phyloP scores from a whole-genome alignment of 495 filamentous ascomycete genomes.

The Lophiostoma macrostomum region DNA sequence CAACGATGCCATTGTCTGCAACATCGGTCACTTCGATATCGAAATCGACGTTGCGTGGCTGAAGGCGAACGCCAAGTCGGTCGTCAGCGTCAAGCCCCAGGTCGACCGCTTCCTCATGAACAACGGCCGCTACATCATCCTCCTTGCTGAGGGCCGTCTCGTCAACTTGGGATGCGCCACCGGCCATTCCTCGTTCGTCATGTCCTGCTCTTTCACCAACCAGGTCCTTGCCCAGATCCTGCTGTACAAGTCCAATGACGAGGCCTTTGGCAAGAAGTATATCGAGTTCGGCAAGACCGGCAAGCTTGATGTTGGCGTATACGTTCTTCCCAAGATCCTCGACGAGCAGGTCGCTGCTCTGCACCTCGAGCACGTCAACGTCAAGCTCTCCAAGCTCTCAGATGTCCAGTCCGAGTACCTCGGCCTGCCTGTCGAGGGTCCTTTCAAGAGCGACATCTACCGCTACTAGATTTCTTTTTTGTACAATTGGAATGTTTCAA shows the following conservation, averaged over 20 bases:
- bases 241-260: conserved; percentile 89
- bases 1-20: conserved; percentile 99
- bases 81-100: conserved; percentile 99
- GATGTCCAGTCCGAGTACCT: conserved; percentile 91
- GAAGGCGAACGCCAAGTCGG: conserved; percentile 88
- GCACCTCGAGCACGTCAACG: conserved; percentile 92
- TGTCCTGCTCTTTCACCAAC: conserved; percentile 99
- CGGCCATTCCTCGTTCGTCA: conserved; percentile 99
- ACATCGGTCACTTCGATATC: conserved; percentile 99
- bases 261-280: conserved; percentile 86
- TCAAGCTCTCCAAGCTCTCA: conserved; percentile 81
- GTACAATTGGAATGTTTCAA: conserved; percentile 35
- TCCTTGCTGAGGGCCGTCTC: conserved; percentile 95
- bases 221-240: conserved; percentile 99
- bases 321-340: conserved; percentile 96
- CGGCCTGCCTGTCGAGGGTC: conserved; percentile 75
- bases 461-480: conserved; percentile 45
- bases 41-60: conserved; percentile 99
- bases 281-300: conserved; percentile 88
- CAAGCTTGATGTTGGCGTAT: conserved; percentile 89
- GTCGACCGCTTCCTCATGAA: conserved; percentile 96
- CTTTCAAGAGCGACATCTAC: conserved; percentile 84
- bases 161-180: conserved; percentile 99
- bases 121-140: conserved; percentile 94
- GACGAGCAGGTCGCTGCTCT: conserved; percentile 96